These are phyloP conservation scores for Discostella stelligera DNA, from an alignment of 352 stramenopile species.

Conservation along the genomic window DNA sequence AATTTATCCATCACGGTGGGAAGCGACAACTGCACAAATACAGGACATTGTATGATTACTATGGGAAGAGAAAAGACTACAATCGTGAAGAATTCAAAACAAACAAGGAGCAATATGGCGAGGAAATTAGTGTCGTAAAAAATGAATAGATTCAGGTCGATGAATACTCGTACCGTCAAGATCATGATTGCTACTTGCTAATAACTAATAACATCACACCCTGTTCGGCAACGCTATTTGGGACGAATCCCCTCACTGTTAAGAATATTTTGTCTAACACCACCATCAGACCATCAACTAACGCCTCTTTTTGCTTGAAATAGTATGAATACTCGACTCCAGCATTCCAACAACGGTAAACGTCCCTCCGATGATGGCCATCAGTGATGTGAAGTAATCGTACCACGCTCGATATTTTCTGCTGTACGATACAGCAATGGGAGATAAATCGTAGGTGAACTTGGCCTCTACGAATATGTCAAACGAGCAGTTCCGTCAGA, in stretches of 20 bases:
- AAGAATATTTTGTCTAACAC: background rate
- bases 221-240: too few relatives aligned
- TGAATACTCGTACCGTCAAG: background rate
- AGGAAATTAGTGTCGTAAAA: background rate
- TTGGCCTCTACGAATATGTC: slow-evolving; percentile 71
- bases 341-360: slow-evolving; percentile 94
- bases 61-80: slow-evolving; percentile 89
- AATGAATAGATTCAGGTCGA: background rate
- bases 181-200: background rate
- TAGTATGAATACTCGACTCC: slow-evolving; percentile 71
- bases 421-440: slow-evolving; percentile 90
- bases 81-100: slow-evolving; percentile 46
- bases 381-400: slow-evolving; percentile 92
- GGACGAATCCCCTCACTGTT: background rate
- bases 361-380: slow-evolving; percentile 93
- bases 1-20: slow-evolving; percentile 87
- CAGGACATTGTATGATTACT: slow-evolving; percentile 89
- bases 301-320: slow-evolving; percentile 53
- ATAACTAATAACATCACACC: background rate
- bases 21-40: slow-evolving; percentile 85
- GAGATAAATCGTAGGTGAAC: slow-evolving; percentile 85
- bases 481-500: background rate
- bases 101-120: background rate
- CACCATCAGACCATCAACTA: slow-evolving; percentile 9
- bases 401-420: slow-evolving; percentile 86